Base-by-base conservation (phyloP, 140 eudicot genomes). In the Erigeron philadelphicus region DNA sequence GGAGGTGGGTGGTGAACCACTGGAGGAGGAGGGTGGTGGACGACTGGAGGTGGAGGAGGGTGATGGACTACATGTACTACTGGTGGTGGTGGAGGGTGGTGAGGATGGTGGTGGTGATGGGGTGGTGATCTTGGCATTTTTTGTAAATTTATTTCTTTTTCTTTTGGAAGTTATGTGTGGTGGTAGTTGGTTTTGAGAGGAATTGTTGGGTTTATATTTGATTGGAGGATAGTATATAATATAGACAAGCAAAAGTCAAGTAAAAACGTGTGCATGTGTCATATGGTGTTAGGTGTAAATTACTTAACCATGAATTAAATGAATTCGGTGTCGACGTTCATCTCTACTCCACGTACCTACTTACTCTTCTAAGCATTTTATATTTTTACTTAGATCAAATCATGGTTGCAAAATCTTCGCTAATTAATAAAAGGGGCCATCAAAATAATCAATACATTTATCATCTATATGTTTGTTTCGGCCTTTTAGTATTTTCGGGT, bases 61-160 rank as follows among this genome's bases (percentile, higher is more conserved):
- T 56, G 79, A 53, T 74, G 79, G 38, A 75, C 79, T 0, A 74
- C 79, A 59, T 75, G 79, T 4, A 75, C 79, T 0, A 75, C 75
- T 0, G 70, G 72, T 7, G 78, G 78, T n/a, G 78, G 78, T 7
- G 69, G 76, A 15, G 64, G 72, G 15, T 31, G 67, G 18, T 66
- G 72, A 11, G 15, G 76, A n/a, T 75, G 72, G 65, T 64, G 72
- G 64, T 66, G 79, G 55, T 65, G 78, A 66, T 16, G 78, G 2
- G 75, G 80, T 21, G 76, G 80, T 76, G 80, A 68, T 41, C 64
- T 68, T 0, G 80, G 75, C 80, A 76, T 75, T 48, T 19, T 56
- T 56, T 50, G 25, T 52, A n/a, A n/a, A 21, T 21, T 21, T 21
- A 21, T 21, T 10, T 1, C 50, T 8, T 5, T n/a, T 5, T n/a